Evolutionary conservation across 2,329 filamentous ascomycete species (phyloP).

Genomic region (Chalaropsis ovoidea): DNA sequence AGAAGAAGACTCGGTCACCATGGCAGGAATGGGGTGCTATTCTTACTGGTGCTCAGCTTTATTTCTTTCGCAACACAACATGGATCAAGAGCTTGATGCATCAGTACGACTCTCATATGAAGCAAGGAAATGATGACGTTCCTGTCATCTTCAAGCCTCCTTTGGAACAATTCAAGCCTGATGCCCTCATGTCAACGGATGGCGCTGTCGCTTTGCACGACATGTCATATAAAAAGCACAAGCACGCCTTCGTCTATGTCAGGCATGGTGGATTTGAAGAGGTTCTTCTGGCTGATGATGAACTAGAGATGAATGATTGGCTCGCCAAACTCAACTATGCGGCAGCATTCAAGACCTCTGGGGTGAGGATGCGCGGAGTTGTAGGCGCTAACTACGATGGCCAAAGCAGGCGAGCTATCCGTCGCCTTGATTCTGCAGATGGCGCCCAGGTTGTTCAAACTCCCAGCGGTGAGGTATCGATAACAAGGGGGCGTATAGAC

Average conservation of each 20-base stretch:
- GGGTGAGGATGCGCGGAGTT: constrained; percentile 80
- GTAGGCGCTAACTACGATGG: constrained; percentile 77
- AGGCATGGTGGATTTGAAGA: constrained; percentile 81
- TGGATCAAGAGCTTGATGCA: constrained; percentile 89
- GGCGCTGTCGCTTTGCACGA: constrained; percentile 84
- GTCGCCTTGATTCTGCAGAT: constrained; percentile 57
- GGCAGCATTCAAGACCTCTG: constrained; percentile 82
- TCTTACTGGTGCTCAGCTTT: constrained; percentile 90
- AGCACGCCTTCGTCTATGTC: constrained; percentile 86
- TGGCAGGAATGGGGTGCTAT: constrained; percentile 99
- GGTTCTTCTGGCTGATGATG: constrained; percentile 78
- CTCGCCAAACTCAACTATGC: constrained; percentile 92
- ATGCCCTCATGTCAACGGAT: constrained; percentile 85
- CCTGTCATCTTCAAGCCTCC: constrained; percentile 87
- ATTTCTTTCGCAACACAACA: constrained; percentile 85
- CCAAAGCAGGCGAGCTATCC: constrained; percentile 61
- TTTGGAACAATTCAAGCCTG: constrained; percentile 83
- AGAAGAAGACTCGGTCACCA: constrained; percentile 84
- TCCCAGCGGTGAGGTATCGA: constrained; percentile 60
- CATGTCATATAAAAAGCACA: constrained; percentile 83
- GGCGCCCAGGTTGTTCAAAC: constrained; percentile 54
- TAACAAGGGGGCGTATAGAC: constrained; percentile 64
- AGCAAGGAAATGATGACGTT: constrained; percentile 60
- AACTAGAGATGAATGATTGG: constrained; percentile 93
- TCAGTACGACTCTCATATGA: constrained; percentile 75